phyloP scores from a whole-genome alignment of 371 early-diverging fungal species.

The Mucor circinelloides region DNA sequence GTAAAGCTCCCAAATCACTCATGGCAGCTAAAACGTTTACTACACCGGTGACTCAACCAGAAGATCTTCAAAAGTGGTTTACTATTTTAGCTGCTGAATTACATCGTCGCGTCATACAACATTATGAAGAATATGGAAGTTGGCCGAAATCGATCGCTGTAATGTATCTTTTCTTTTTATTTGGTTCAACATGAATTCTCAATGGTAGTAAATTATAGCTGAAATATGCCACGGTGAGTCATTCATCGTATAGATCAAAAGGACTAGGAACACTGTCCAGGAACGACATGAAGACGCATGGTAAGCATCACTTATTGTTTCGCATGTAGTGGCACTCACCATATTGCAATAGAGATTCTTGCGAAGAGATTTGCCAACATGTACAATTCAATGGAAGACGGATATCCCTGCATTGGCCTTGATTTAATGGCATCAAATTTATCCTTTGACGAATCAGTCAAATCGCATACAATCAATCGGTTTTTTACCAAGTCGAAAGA shows the following conservation, averaged over 20 bases:
- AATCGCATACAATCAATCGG: constrained; percentile 30
- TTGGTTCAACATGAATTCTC: neutral
- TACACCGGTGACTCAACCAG: constrained; percentile 26
- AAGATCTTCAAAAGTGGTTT: constrained; percentile 58
- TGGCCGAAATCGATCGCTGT: constrained; percentile 56
- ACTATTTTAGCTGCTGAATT: constrained; percentile 59
- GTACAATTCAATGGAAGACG: constrained; percentile 27
- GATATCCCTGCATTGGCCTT: constrained; percentile 40
- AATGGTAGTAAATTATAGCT: neutral
- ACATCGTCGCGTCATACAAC: constrained; percentile 50
- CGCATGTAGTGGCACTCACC: neutral
- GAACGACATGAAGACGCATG: constrained; percentile 20
- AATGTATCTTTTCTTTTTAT: neutral
- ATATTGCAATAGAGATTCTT: neutral
- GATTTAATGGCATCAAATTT: constrained; percentile 38
- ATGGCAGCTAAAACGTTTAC: constrained; percentile 62
- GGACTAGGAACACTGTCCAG: constrained; percentile 13
- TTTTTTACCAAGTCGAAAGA: constrained; percentile 30
- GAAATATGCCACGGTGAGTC: neutral
- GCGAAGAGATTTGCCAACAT: constrained; percentile 17
- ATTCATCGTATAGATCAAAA: constrained; percentile 27
- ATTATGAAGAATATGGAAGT: constrained; percentile 49
- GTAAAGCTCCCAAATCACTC: constrained; percentile 57
- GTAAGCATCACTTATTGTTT: neutral
- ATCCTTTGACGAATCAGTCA: constrained; percentile 24